Evolutionary conservation across 1,139 yeast genomes (phyloP).

Genomic region (Suhomyces maxii): DNA sequence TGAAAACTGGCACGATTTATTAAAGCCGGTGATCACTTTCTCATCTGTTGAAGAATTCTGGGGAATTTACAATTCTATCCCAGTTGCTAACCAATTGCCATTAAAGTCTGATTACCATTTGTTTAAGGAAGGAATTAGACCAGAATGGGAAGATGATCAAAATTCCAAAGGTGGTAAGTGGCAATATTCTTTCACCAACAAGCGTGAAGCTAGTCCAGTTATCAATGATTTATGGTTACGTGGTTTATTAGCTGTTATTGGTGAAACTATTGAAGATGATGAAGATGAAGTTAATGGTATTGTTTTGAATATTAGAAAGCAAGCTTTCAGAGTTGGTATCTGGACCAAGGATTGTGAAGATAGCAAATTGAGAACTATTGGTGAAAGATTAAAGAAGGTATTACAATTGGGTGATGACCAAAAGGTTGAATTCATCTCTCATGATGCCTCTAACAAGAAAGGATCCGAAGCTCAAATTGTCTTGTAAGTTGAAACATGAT

Average conservation of each 20-base stretch:
- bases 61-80: conserved; percentile 96
- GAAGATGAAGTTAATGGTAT: conserved; percentile 93
- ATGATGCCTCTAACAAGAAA: conserved; percentile 51
- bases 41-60: conserved; percentile 96
- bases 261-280: conserved; percentile 91
- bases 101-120: conserved; percentile 92
- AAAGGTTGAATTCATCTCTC: conserved; percentile 74
- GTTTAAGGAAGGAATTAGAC: conserved; percentile 91
- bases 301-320: conserved; percentile 84
- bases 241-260: conserved; percentile 86
- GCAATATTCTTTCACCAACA: conserved; percentile 70
- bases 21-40: conserved; percentile 91
- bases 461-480: conserved; percentile 45
- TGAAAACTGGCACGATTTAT: conserved; percentile 91
- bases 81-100: conserved; percentile 90
- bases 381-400: conserved; percentile 81
- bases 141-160: conserved; percentile 96
- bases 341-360: conserved; percentile 89
- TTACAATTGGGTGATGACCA: conserved; percentile 68
- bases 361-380: conserved; percentile 64
- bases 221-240: conserved; percentile 94
- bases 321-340: conserved; percentile 80
- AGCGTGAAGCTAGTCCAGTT: conserved; percentile 56
- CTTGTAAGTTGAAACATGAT: conserved; percentile 22
- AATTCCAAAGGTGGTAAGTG: conserved; percentile 95